Evolutionary conservation across 2,329 filamentous ascomycete species (phyloP), one percentile per base, ranked within the genome.

Genomic region (Ophiocordyceps camponoti-leonardi): DNA sequence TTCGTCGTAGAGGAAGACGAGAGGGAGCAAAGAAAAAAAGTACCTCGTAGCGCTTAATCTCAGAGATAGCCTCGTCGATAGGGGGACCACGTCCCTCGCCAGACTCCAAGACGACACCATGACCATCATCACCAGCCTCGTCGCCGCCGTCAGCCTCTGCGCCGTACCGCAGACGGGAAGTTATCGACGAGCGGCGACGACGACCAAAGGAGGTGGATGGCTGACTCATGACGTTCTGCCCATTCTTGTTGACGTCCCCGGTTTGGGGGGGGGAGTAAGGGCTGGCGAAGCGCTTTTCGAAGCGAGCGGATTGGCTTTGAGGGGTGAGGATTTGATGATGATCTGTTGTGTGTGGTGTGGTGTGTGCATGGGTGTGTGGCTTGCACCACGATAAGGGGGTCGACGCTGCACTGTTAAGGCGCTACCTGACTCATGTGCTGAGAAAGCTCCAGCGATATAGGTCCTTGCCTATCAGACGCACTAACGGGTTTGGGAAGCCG

Each of bases 31-130:
- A 30, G 16, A 18, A 23, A 16, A 10, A 19, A 28, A 28, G 23
- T 61, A 81, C 77, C 67, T 94, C 92, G 66, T 98, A 98, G 67
- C 90, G 77, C 67, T 95, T 95, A 61, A 98, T 96, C 68, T 95
- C 83, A 23, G 84, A 88, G 58, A 98, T 94, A 67, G 98, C 92
- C 58, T 96, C 88, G 49, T 87, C 83, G 52, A 94, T 86, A 50
- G 81, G 77, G 49, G 81, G 33, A 16, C 3, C 22, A 23, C 10
- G 26, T 2, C 35, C 35, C 18, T 10, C 35, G 18, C 35, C 35
- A 20, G 26, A 11, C 10, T 84, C 77, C 33, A 18, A 35, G 46
- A 72, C 77, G 26, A 69, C 69, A 12, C 60, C 62, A 33, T 66
- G 66, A 48, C 66, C 22, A 23, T 6, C 22, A 23, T 23, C 65